Conservation (phyloP, 768 basidiomycete species). For the Serendipita sp. region DNA sequence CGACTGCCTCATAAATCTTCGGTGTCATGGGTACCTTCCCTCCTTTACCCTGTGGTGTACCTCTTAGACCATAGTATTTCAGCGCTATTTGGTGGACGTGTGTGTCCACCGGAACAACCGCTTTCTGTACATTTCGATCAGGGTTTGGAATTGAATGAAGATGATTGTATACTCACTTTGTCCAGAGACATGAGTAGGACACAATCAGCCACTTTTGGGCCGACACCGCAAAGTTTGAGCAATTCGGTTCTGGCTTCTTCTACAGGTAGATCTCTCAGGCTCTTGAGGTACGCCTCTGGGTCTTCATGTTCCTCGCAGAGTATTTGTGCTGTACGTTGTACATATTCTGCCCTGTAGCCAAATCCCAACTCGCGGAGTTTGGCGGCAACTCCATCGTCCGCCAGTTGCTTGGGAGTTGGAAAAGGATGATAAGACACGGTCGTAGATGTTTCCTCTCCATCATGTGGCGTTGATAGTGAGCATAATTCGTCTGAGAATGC, state of each 20-base stretch:
- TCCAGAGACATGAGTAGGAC: constrained; percentile 82
- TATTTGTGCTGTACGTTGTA: constrained; percentile 68
- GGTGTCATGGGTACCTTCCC: constrained; percentile 38
- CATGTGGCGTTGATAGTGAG: constrained; percentile 23
- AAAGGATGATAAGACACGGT: constrained; percentile 55
- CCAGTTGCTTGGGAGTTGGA: constrained; percentile 57
- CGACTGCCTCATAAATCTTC: constrained; percentile 59
- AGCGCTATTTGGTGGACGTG: constrained; percentile 83
- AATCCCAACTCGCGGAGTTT: constrained; percentile 74
- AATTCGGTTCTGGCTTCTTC: constrained; percentile 54
- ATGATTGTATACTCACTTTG: constrained; percentile 34
- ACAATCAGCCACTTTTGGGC: constrained; percentile 94
- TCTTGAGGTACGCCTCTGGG: constrained; percentile 43
- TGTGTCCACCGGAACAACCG: constrained; percentile 88
- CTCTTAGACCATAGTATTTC: constrained; percentile 56
- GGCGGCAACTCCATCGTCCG: constrained; percentile 36
- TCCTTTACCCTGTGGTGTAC: constrained; percentile 26
- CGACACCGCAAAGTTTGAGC: constrained; percentile 75
- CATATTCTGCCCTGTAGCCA: constrained; percentile 86
- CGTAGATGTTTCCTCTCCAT: constrained; percentile 18
- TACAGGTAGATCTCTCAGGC: constrained; percentile 34
- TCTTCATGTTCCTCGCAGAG: constrained; percentile 46
- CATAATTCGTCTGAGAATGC: constrained; percentile 60
- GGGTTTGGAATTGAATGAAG: background rate
- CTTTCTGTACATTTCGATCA: constrained; percentile 30